Evolutionary conservation across 768 basidiomycete genomes (phyloP), one percentile per base, ranked within the genome.

Genomic region (Rubroboletus pulcherrimus): DNA sequence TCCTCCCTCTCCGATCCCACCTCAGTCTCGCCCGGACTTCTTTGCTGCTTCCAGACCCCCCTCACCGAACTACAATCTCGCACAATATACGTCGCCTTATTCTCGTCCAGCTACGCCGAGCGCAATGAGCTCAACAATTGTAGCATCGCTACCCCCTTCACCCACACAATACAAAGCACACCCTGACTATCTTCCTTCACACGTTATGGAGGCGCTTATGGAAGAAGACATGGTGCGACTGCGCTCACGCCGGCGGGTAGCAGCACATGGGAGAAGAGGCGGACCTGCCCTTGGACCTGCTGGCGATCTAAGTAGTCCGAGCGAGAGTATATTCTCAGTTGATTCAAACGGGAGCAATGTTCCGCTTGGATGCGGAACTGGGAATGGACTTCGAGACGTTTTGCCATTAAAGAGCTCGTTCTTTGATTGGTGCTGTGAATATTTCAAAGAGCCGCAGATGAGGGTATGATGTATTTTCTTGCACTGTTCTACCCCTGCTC

Each of bases 371-470:
- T 71, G 91, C 30, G 90, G 90, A 4, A 91, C 91, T 10, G 89
- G 91, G 24, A 77, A 82, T 10, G 89, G 89, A 9, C 87, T 94
- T 53, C 81, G 89, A 55, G 90, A 96, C 69, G 83, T 89, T 3
- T 71, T 98, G 59, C 97, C 97, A 0, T 72, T 99, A 64, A 93
- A 91, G 73, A 95, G 93, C 66, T 78, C 83, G 9, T 96, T 91
- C 74, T 99, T 88, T 67, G 96, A 98, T 66, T 98, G 93, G 91
- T 93, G 93, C 56, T 83, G 85, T 65, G 95, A 98, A 67, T 98
- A 98, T 69, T 99, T 98, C 76, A 93, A 89, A 59, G 95, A 98
- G 69, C 93, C 96, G 4, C 97, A 99, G 71, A 98, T 99, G 96
- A 87, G 93, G 78, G 94, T 96, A 68, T 65, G 84, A 63, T 14